Evolutionary conservation across 495 filamentous ascomycete genomes (phyloP).

Genomic region (Neurospora sp.): DNA sequence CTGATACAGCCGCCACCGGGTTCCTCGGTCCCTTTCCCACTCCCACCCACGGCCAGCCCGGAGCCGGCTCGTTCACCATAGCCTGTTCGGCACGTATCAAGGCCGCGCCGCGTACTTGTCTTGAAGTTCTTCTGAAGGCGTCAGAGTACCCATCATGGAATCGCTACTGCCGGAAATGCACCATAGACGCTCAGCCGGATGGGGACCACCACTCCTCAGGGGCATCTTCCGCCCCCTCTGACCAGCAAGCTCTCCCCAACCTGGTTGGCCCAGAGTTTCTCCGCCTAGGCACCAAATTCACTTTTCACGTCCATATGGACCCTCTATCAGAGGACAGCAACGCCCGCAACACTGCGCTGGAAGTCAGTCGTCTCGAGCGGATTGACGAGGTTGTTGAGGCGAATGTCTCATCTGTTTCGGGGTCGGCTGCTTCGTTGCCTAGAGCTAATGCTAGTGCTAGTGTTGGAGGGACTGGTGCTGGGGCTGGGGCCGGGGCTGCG

Average conservation of each 20-base stretch:
- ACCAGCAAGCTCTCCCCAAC: neutral
- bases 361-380: constrained; percentile 22
- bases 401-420: neutral
- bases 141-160: constrained; percentile 27
- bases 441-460: neutral
- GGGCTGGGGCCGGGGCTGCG: neutral
- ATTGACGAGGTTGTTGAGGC: constrained; percentile 8
- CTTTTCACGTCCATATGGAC: constrained; percentile 23
- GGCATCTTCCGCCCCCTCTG: too few species aligned
- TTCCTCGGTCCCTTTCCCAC: constrained; percentile 13
- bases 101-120: constrained; percentile 17
- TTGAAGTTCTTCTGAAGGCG: constrained; percentile 17
- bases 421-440: neutral
- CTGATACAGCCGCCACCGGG: neutral
- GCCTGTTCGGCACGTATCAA: constrained; percentile 19
- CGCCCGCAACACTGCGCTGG: constrained; percentile 7
- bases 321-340: neutral
- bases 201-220: neutral
- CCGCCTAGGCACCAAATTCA: constrained; percentile 18
- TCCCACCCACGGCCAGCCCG: constrained; percentile 16
- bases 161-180: constrained; percentile 20
- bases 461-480: neutral
- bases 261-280: constrained; percentile 6
- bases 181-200: constrained; percentile 11
- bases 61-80: constrained; percentile 19